Conservation (phyloP, 164 flowering plant species). For the Liquidambar formosana region DNA sequence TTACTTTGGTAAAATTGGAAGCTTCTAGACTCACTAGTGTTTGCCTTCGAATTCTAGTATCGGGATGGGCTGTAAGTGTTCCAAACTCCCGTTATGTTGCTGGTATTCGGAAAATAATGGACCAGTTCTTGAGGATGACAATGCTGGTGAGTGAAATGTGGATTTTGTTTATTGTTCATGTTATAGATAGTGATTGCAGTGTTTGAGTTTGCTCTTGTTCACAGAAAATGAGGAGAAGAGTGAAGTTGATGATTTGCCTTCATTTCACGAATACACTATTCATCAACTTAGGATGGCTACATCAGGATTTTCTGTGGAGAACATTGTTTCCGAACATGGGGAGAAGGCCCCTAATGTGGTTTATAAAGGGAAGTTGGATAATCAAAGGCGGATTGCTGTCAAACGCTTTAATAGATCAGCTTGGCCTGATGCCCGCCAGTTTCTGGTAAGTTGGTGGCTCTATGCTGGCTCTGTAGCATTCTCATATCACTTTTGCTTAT, state of each 20-base stretch:
- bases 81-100: slow-evolving; percentile 51
- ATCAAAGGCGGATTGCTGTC: slow-evolving; percentile 76
- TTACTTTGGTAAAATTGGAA: neutral
- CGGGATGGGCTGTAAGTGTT: slow-evolving; percentile 66
- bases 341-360: slow-evolving; percentile 97
- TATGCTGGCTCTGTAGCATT: neutral
- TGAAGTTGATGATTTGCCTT: slow-evolving; percentile 56
- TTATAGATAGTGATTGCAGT: slow-evolving; percentile 1
- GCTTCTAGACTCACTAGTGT: slow-evolving; percentile 1
- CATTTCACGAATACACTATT: slow-evolving; percentile 64
- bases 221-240: slow-evolving; percentile 56
- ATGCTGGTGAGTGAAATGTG: slow-evolving; percentile 49
- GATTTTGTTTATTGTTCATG: neutral
- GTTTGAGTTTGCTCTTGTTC: slow-evolving; percentile 9
- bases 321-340: slow-evolving; percentile 94
- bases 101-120: slow-evolving; percentile 40
- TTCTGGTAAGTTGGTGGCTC: slow-evolving; percentile 51
- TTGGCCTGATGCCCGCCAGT: slow-evolving; percentile 92
- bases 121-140: slow-evolving; percentile 40
- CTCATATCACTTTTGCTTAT: neutral
- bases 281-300: slow-evolving; percentile 83
- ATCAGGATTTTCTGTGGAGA: slow-evolving; percentile 86
- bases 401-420: slow-evolving; percentile 83
- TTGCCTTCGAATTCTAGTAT: slow-evolving; percentile 12
- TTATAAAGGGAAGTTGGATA: slow-evolving; percentile 82